phyloP scores from a whole-genome alignment of 306 rosid species.

The Citrullus colocynthis region DNA sequence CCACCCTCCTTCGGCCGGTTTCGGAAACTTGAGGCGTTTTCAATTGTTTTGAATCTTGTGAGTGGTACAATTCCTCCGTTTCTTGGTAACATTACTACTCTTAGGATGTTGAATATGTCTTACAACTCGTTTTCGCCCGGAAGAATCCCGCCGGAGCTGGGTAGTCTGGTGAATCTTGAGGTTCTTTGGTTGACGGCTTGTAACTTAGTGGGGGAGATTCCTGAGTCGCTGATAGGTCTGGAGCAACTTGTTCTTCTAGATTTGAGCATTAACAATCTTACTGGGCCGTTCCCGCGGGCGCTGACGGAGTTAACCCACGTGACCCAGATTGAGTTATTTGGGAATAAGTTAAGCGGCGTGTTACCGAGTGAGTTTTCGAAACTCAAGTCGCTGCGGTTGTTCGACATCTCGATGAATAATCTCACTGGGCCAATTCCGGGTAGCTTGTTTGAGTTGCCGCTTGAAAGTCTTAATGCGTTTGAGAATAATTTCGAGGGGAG shows the following conservation, averaged over 20 bases:
- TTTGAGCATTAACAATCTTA: constrained; percentile 41
- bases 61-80: constrained; percentile 40
- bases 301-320: constrained; percentile 29
- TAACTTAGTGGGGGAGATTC: constrained; percentile 55
- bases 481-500: constrained; percentile 55
- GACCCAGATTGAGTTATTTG: constrained; percentile 67
- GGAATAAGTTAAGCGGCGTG: constrained; percentile 58
- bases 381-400: constrained; percentile 41
- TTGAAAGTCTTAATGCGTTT: constrained; percentile 66
- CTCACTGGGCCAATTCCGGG: constrained; percentile 52
- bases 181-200: constrained; percentile 60
- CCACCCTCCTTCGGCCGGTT: constrained; percentile 43
- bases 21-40: constrained; percentile 47
- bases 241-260: constrained; percentile 40
- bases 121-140: constrained; percentile 60
- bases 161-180: constrained; percentile 49
- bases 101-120: constrained; percentile 64
- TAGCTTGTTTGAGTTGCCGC: constrained; percentile 40
- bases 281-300: constrained; percentile 47
- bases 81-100: constrained; percentile 42
- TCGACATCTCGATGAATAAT: constrained; percentile 69
- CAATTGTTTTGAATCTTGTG: constrained; percentile 51
- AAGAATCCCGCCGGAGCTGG: constrained; percentile 50
- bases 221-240: constrained; percentile 47
- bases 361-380: constrained; percentile 55